phyloP scores from a whole-genome alignment of 2,329 filamentous ascomycete species.

The Penicillium sp. region DNA sequence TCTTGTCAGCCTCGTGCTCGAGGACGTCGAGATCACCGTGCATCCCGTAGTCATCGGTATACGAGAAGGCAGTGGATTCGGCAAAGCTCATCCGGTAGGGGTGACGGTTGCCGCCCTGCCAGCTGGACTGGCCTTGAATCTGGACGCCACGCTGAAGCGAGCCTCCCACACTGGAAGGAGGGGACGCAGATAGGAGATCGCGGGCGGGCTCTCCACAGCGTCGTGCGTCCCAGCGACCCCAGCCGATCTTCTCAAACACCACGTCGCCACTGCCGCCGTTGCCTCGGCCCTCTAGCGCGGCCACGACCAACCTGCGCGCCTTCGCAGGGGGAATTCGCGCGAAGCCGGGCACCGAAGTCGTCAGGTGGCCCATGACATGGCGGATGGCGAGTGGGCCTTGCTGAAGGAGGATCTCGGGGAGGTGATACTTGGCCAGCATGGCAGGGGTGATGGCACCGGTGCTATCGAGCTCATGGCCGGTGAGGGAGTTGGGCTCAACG shows the following conservation, averaged over 20 bases:
- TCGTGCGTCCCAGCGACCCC: conserved; percentile 92
- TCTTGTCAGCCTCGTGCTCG: conserved; percentile 88
- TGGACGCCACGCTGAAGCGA: conserved; percentile 50
- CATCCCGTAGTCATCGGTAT: conserved; percentile 65
- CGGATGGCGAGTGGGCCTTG: conserved; percentile 92
- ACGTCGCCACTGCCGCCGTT: conserved; percentile 60
- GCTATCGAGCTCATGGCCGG: conserved; percentile 62
- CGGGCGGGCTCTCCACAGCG: conserved; percentile 63
- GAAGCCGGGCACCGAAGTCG: conserved; percentile 89
- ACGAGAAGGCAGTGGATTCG: conserved; percentile 74
- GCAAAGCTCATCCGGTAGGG: conserved; percentile 64
- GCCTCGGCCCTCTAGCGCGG: conserved; percentile 80
- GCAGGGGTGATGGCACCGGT: conserved; percentile 79
- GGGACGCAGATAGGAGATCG: conserved; percentile 50
- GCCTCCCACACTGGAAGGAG: conserved; percentile 54
- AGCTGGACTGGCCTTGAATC: conserved; percentile 45
- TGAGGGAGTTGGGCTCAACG: conserved; percentile 52
- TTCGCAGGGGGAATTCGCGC: conserved; percentile 85
- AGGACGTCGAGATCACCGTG: conserved; percentile 65
- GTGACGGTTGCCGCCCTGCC: conserved; percentile 37
- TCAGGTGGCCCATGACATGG: conserved; percentile 92
- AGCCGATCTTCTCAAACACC: conserved; percentile 89
- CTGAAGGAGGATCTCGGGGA: conserved; percentile 85
- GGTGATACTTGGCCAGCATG: conserved; percentile 84
- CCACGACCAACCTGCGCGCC: conserved; percentile 88